phyloP scores from a whole-genome alignment of 768 basidiomycete species.

The Boletus bicolor region DNA sequence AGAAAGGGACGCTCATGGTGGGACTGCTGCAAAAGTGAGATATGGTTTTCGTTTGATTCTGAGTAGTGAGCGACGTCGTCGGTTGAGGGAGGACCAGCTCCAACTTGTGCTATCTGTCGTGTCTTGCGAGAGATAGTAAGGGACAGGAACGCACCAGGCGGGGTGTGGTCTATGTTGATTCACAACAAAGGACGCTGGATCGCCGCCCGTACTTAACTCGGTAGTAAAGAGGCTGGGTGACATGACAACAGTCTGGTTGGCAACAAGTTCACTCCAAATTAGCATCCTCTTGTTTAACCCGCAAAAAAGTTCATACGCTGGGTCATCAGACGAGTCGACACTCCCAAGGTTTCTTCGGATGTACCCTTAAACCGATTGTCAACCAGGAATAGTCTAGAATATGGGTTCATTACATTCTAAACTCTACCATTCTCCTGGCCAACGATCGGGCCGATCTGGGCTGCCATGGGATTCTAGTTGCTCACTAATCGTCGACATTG shows the following conservation, averaged over 20 bases:
- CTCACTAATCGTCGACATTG: neutral
- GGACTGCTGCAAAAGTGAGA: neutral
- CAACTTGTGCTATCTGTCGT: constrained; percentile 1
- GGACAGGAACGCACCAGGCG: neutral
- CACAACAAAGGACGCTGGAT: neutral
- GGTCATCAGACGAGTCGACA: neutral
- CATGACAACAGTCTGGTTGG: constrained; percentile 19
- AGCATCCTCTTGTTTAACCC: neutral
- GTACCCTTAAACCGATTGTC: neutral
- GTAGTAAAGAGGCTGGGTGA: constrained; percentile 1
- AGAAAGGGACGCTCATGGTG: constrained; percentile 15
- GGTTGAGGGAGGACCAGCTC: constrained; percentile 22
- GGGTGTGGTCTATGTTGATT: neutral
- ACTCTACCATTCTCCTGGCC: too few relatives aligned
- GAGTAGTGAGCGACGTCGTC: neutral
- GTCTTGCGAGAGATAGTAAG: neutral
- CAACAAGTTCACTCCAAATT: neutral
- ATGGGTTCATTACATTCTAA: neutral
- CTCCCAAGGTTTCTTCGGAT: neutral
- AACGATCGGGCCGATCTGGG: too few relatives aligned
- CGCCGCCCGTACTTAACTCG: neutral
- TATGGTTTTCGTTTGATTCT: neutral
- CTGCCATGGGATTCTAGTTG: neutral
- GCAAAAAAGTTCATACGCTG: too few relatives aligned
- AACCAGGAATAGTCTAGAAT: neutral